phyloP scores from a whole-genome alignment of 768 basidiomycete genomes.

The Lyophyllum semitale region DNA sequence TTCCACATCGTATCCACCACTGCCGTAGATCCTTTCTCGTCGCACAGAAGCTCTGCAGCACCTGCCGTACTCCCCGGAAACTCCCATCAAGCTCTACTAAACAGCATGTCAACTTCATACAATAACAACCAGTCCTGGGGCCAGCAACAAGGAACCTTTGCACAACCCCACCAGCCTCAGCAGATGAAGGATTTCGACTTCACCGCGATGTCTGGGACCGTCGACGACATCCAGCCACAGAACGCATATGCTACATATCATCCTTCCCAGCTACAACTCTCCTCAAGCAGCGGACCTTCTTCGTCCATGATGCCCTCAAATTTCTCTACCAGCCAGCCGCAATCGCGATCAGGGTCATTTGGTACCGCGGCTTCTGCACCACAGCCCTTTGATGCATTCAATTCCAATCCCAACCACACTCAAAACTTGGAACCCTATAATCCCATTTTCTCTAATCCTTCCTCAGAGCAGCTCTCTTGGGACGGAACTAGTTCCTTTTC shows the following conservation, averaged over 20 bases:
- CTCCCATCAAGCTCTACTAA: background rate
- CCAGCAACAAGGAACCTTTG: conserved; percentile 15
- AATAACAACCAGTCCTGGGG: conserved; percentile 18
- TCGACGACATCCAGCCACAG: conserved; percentile 11
- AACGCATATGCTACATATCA: conserved; percentile 13
- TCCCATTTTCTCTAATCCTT: conserved; percentile 8
- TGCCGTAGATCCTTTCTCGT: conserved; percentile 1
- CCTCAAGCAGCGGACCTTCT: conserved; percentile 5
- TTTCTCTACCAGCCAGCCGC: conserved; percentile 7
- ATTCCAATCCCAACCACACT: conserved; percentile 8
- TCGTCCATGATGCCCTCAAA: conserved; percentile 9
- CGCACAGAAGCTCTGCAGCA: conserved; percentile 3
- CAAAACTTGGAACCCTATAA: conserved; percentile 13
- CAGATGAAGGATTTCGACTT: conserved; percentile 20
- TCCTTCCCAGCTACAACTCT: conserved; percentile 12
- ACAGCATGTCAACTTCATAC: conserved; percentile 14
- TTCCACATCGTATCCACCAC: background rate
- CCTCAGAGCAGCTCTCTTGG: conserved; percentile 16
- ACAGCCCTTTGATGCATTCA: conserved; percentile 6
- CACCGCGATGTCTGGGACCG: conserved; percentile 5
- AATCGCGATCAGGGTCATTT: conserved; percentile 10
- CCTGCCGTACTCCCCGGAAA: conserved; percentile 18
- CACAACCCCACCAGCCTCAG: conserved; percentile 8
- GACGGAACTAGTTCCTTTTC: conserved; percentile 5
- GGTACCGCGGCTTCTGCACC: background rate